Conservation (phyloP, 179 eudicot genomes). For the Drosera spatulata region DNA sequence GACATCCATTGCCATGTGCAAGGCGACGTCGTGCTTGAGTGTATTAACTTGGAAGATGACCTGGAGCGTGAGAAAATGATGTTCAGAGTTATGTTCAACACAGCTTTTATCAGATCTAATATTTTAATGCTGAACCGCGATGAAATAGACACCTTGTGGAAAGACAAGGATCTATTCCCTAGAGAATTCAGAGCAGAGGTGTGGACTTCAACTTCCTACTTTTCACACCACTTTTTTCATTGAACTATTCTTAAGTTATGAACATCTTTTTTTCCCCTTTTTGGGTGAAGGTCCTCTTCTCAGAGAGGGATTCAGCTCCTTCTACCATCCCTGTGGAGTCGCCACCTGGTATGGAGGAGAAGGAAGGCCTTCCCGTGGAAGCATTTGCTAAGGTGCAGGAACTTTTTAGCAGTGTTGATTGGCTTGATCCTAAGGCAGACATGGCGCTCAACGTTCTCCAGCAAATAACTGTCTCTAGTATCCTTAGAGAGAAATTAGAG, state of each 20-base stretch:
- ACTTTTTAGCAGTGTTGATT: constrained; percentile 54
- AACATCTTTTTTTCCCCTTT: not conserved
- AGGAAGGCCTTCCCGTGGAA: constrained; percentile 69
- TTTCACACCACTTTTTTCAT: not conserved
- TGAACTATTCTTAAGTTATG: not conserved
- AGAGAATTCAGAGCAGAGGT: constrained; percentile 78
- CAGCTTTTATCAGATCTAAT: constrained; percentile 80
- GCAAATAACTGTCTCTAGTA: constrained; percentile 26
- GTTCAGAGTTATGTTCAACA: constrained; percentile 79
- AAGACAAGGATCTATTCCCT: constrained; percentile 51
- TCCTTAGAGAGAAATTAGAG: constrained; percentile 32
- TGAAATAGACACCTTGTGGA: constrained; percentile 63
- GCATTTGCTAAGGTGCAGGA: constrained; percentile 71
- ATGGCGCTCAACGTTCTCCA: constrained; percentile 31
- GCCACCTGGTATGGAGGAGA: constrained; percentile 25
- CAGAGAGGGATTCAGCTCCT: constrained; percentile 55
- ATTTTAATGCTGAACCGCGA: constrained; percentile 63
- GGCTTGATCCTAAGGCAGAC: constrained; percentile 39
- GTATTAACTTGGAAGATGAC: constrained; percentile 49
- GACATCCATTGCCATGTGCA: constrained; percentile 61
- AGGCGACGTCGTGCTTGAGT: constrained; percentile 83
- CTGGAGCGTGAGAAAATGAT: constrained; percentile 59
- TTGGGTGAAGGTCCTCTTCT: constrained; percentile 56
- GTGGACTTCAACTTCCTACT: constrained; percentile 2
- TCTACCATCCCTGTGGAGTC: constrained; percentile 21